These are phyloP conservation scores for Aspergillus sp. DNA, from an alignment of 2,329 filamentous ascomycete species.

Conservation along the genomic window DNA sequence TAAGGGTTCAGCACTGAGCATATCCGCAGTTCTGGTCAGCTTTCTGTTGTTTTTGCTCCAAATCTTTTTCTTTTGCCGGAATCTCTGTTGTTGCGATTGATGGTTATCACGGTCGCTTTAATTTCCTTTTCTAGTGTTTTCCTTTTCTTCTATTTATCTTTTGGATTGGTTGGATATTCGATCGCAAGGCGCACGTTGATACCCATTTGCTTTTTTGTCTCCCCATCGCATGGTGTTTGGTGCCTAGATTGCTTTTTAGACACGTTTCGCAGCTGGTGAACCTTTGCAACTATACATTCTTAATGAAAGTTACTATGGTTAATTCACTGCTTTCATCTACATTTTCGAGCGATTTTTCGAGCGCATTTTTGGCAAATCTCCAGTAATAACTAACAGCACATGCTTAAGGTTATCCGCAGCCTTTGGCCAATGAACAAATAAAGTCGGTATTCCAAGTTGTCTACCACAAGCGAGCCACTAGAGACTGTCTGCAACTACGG, in stretches of 20 bases:
- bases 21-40: conserved; percentile 26
- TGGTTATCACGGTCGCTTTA: not conserved
- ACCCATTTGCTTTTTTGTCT: not conserved
- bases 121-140: not conserved
- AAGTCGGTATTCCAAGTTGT: no score
- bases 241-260: not conserved
- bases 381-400: no score
- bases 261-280: not conserved
- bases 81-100: not conserved
- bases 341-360: no score
- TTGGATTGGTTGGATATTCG: not conserved
- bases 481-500: no score
- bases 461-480: no score
- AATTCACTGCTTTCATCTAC: not conserved
- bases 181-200: not conserved
- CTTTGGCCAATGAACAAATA: no score
- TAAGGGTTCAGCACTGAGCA: conserved; percentile 56
- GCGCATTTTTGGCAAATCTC: no score
- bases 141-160: not conserved
- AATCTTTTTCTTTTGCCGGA: not conserved
- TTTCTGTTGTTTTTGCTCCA: conserved; percentile 8
- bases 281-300: not conserved
- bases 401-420: no score
- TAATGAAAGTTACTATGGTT: not conserved
- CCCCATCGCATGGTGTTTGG: not conserved